These are phyloP conservation scores for Xylaria polymorpha DNA, from an alignment of 2,329 filamentous ascomycete species.

Conservation along the genomic window DNA sequence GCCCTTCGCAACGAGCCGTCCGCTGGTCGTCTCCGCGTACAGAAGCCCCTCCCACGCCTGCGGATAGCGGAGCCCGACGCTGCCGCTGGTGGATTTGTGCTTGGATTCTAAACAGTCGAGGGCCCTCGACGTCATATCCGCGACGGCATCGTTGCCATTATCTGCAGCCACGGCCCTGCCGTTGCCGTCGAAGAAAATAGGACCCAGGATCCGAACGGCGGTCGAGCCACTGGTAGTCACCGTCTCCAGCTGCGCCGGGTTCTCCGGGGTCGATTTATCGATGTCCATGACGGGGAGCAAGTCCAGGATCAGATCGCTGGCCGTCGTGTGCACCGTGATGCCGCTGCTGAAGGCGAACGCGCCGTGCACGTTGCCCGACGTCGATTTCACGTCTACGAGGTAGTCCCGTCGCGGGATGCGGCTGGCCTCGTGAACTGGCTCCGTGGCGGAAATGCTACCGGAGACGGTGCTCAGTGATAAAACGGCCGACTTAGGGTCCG, in stretches of 20 bases:
- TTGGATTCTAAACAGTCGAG: constrained; percentile 53
- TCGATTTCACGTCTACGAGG: constrained; percentile 56
- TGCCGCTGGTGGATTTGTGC: constrained; percentile 60
- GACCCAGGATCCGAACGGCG: constrained; percentile 56
- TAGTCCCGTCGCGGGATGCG: constrained; percentile 61
- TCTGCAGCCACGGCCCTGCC: constrained; percentile 16
- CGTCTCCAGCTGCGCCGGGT: constrained; percentile 54
- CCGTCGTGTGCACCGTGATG: constrained; percentile 54
- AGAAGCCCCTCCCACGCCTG: constrained; percentile 62
- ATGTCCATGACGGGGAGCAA: constrained; percentile 58
- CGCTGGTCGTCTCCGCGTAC: constrained; percentile 55
- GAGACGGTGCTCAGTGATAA: constrained; percentile 58
- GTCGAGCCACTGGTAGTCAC: constrained; percentile 58
- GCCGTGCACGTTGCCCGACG: constrained; percentile 58
- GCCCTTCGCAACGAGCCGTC: constrained; percentile 55
- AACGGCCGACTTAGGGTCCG: constrained; percentile 53
- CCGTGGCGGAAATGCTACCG: constrained; percentile 56
- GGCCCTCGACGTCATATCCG: constrained; percentile 17
- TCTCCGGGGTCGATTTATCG: constrained; percentile 33
- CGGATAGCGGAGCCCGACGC: constrained; percentile 59
- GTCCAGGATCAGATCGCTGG: constrained; percentile 55
- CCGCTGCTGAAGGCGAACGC: constrained; percentile 55
- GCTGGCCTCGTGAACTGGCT: constrained; percentile 52
- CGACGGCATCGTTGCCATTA: not conserved
- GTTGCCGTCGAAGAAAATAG: constrained; percentile 55